Conservation (phyloP, 2,329 filamentous ascomycete species). For the Ascochyta lentis region DNA sequence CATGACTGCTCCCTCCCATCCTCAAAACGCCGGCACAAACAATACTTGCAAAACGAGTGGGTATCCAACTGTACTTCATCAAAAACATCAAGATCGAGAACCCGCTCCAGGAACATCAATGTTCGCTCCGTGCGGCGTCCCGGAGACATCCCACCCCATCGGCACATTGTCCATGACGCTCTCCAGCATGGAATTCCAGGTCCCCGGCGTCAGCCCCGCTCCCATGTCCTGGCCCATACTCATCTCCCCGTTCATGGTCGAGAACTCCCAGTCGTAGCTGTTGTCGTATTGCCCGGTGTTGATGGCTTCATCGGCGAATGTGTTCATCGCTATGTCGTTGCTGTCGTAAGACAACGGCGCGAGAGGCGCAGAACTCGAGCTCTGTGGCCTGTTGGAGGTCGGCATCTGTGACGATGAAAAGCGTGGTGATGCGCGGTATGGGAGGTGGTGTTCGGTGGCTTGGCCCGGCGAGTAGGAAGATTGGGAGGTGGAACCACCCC, state of each 20-base stretch:
- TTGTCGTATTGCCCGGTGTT: slow-evolving; percentile 25
- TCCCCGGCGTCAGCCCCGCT: slow-evolving; percentile 41
- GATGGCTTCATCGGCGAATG: slow-evolving; percentile 12
- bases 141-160: slow-evolving; percentile 39
- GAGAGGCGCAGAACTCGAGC: not conserved
- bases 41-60: slow-evolving; percentile 7
- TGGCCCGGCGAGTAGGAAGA: slow-evolving; percentile 45
- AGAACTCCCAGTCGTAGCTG: slow-evolving; percentile 45
- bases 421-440: slow-evolving; percentile 42
- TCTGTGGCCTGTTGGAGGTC: not conserved
- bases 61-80: slow-evolving; percentile 2
- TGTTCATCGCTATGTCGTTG: slow-evolving; percentile 15
- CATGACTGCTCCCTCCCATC: not conserved
- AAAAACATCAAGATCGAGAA: not conserved
- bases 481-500: slow-evolving; percentile 43
- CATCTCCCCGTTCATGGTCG: slow-evolving; percentile 19
- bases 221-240: slow-evolving; percentile 17
- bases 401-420: slow-evolving; percentile 11
- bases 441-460: slow-evolving; percentile 32
- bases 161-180: slow-evolving; percentile 32
- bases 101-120: not conserved
- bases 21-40: not conserved
- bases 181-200: slow-evolving; percentile 48
- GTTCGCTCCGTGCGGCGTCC: slow-evolving; percentile 8
- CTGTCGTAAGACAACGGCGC: not conserved